Percentiles rank a stretch among this genome's conserved stretches.
Conservation (phyloP, 139 green algal genomes). For the Gonium pectorale region DNA sequence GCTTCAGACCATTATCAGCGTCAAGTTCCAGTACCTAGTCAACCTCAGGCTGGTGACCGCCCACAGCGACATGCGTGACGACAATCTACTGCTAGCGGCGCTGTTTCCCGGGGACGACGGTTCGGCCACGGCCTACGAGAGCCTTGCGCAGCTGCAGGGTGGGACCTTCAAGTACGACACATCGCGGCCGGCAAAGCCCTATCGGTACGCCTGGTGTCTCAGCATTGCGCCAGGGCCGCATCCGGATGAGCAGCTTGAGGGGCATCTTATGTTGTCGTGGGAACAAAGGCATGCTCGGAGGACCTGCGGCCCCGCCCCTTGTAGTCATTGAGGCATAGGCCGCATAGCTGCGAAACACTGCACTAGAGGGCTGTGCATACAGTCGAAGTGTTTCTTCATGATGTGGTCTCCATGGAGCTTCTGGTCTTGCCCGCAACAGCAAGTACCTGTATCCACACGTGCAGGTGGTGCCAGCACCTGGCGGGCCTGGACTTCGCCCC, state of each 20-base stretch:
- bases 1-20: slow-evolving; percentile 35
- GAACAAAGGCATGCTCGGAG: too few relatives aligned
- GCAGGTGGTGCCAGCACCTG: slow-evolving; percentile 66
- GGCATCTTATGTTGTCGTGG: too few relatives aligned
- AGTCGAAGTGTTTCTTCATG: too few relatives aligned
- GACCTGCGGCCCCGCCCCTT: too few relatives aligned
- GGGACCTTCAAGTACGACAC: slow-evolving; percentile 57
- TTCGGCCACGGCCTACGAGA: slow-evolving; percentile 35
- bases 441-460: too few relatives aligned
- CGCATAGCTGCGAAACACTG: too few relatives aligned
- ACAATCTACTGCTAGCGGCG: slow-evolving; percentile 53
- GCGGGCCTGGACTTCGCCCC: slow-evolving; percentile 62
- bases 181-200: slow-evolving; percentile 40
- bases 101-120: slow-evolving; percentile 62
- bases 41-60: slow-evolving; percentile 51
- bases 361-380: too few relatives aligned
- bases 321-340: too few relatives aligned
- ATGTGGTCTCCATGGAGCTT: too few relatives aligned
- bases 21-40: slow-evolving; percentile 55
- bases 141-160: slow-evolving; percentile 46
- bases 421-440: too few relatives aligned
- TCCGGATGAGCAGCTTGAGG: too few relatives aligned
- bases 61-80: slow-evolving; percentile 38
- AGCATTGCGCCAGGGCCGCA: too few relatives aligned
- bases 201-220: slow-evolving; percentile 54